Base-by-base conservation (phyloP, 129 eudicot genomes). In the Escallonia rubra region DNA sequence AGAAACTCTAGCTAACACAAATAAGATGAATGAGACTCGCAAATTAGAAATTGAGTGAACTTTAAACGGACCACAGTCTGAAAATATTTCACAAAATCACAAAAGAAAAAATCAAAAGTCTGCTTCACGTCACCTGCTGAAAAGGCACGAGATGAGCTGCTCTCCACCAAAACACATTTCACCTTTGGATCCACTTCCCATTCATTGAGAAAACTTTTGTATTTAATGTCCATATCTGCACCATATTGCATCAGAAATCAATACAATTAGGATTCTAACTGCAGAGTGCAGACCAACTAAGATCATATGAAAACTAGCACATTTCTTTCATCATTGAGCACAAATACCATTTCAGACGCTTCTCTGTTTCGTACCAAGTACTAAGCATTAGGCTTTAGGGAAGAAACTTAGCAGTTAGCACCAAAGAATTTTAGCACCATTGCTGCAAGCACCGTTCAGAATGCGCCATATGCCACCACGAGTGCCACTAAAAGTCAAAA, bases 101-200 rank as follows among this genome's bases (percentile, higher is more conserved):
- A 13, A 15, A 12, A 8, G 34, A 34, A 66, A 47, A 9, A n/a
- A 41, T 7, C 7, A 9, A 40, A 13, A 9, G 13, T 52, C 59
- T 34, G 40, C 38, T 53, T 15, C 5, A 42, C 9, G 10, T 59
- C 77, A 91, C 98, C 98, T 74, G 98, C 98, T 69, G 87, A 92
- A 69, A 92, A 92, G 52, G 98, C 98, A 49, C 98, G 96, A 7
- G 98, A 51, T 42, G 98, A 88, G 73, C 98, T 88, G 49, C 98
- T 79, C 74, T 88, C 98, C 61, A 88, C 89, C 69, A 88, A 61
- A 40, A 92, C 96, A 74, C 96, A 92, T 78, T 88, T 86, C 67
- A 92, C 96, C 56, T 75, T 83, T 2, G 96, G 96, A 42, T 92
- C 92, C 14, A 70, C 67, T 77, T 92, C 98, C 98, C 98, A 89